phyloP scores from a whole-genome alignment of 2,329 filamentous ascomycete species.

The Diaporthe australafricana region DNA sequence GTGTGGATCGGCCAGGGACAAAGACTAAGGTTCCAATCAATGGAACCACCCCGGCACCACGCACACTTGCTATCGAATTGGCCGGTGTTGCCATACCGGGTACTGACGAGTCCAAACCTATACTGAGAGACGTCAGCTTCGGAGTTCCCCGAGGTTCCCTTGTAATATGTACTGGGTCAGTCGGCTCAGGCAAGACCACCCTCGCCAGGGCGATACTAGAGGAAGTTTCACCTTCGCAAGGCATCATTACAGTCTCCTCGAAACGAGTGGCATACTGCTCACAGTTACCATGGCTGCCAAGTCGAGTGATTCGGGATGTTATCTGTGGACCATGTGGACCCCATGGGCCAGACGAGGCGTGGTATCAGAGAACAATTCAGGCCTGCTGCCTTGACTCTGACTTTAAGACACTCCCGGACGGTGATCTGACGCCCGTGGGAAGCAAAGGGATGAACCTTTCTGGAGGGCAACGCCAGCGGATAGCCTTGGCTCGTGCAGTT shows the following conservation, averaged over 20 bases:
- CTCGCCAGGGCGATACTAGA: slow-evolving; percentile 46
- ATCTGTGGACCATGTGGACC: slow-evolving; percentile 42
- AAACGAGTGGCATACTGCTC: slow-evolving; percentile 49
- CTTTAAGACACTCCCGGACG: slow-evolving; percentile 39
- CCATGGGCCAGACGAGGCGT: slow-evolving; percentile 39
- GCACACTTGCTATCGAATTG: slow-evolving; percentile 24
- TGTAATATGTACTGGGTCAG: slow-evolving; percentile 43
- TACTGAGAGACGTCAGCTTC: slow-evolving; percentile 43
- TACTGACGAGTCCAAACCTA: slow-evolving; percentile 8
- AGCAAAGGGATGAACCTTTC: slow-evolving; percentile 42
- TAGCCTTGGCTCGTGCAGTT: slow-evolving; percentile 51
- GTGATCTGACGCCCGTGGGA: slow-evolving; percentile 41
- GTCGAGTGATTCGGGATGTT: slow-evolving; percentile 46
- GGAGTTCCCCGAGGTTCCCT: slow-evolving; percentile 41
- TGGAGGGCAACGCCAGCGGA: slow-evolving; percentile 41
- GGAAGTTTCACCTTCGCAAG: slow-evolving; percentile 42
- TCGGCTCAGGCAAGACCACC: slow-evolving; percentile 47
- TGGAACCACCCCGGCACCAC: too few relatives aligned
- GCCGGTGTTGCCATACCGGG: slow-evolving; percentile 33
- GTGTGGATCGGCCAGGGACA: background rate
- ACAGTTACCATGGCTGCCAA: slow-evolving; percentile 53
- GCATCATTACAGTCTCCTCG: slow-evolving; percentile 44
- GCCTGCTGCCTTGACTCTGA: slow-evolving; percentile 44
- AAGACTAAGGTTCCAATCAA: background rate
- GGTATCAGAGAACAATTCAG: slow-evolving; percentile 47